Evolutionary conservation across 2,329 filamentous ascomycete species (phyloP).

Genomic region (Ophiosphaerella korrae): DNA sequence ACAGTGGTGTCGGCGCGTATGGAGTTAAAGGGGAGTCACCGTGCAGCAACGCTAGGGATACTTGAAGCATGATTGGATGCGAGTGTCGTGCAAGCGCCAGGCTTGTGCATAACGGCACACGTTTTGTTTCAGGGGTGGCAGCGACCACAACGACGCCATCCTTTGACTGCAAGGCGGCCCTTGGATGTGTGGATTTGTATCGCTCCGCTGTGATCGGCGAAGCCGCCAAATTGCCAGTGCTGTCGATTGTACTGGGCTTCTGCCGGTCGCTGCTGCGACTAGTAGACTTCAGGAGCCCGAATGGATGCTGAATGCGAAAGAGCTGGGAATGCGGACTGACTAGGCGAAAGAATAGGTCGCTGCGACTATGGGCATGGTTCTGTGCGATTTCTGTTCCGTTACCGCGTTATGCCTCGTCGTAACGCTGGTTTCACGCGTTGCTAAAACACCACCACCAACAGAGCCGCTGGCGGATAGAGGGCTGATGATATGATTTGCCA

Average conservation of each 20-base stretch:
- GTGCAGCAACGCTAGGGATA: slow-evolving; percentile 30
- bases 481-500: no score
- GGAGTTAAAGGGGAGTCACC: slow-evolving; percentile 37
- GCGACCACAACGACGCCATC: slow-evolving; percentile 11
- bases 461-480: no score
- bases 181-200: slow-evolving; percentile 13
- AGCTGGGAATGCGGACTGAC: neutral
- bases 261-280: neutral
- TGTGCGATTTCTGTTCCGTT: no score
- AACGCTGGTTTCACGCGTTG: no score
- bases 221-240: slow-evolving; percentile 3
- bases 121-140: slow-evolving; percentile 28
- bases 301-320: neutral
- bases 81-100: slow-evolving; percentile 30
- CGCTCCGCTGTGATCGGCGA: slow-evolving; percentile 13
- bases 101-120: slow-evolving; percentile 29
- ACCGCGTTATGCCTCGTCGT: no score
- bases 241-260: no score
- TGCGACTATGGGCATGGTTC: no score
- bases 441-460: no score
- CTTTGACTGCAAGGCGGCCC: slow-evolving; percentile 6
- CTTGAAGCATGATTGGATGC: slow-evolving; percentile 29
- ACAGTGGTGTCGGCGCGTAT: slow-evolving; percentile 37
- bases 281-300: neutral
- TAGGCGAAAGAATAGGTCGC: no score